A percentile compares a stretch with the other conserved stretches of the same genome.
These are phyloP conservation scores for Cladosporium sphaerospermum DNA, from an alignment of 2,329 filamentous ascomycete species.

Conservation along the genomic window DNA sequence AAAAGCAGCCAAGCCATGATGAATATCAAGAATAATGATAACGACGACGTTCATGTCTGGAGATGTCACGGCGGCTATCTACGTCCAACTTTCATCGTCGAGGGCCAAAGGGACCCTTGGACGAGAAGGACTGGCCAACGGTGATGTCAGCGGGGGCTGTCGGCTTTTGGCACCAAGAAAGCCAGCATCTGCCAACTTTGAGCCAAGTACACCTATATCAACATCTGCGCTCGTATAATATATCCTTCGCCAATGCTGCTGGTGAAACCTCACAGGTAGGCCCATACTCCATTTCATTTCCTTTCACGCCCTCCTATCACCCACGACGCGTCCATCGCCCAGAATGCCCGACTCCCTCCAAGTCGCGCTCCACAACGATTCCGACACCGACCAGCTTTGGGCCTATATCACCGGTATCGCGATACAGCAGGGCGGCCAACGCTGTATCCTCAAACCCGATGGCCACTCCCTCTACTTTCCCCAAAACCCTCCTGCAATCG, in stretches of 20 bases:
- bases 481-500: slow-evolving; percentile 25
- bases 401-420: slow-evolving; percentile 34
- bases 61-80: too few relatives aligned
- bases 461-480: slow-evolving; percentile 32
- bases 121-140: too few relatives aligned
- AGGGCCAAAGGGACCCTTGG: too few relatives aligned
- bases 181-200: too few relatives aligned
- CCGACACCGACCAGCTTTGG: slow-evolving; percentile 26
- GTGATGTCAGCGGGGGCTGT: too few relatives aligned
- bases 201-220: too few relatives aligned
- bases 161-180: too few relatives aligned
- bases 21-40: too few relatives aligned
- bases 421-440: slow-evolving; percentile 28
- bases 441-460: slow-evolving; percentile 30
- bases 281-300: neutral
- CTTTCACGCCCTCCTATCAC: neutral
- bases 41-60: too few relatives aligned
- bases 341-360: slow-evolving; percentile 30
- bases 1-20: too few relatives aligned
- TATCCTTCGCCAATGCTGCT: neutral
- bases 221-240: too few relatives aligned
- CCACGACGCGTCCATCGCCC: neutral
- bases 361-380: slow-evolving; percentile 31
- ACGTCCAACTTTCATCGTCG: too few relatives aligned
- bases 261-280: neutral